These are phyloP conservation scores for Pestalotiopsis sp. DNA, from an alignment of 2,329 filamentous ascomycete genomes.

Conservation along the genomic window DNA sequence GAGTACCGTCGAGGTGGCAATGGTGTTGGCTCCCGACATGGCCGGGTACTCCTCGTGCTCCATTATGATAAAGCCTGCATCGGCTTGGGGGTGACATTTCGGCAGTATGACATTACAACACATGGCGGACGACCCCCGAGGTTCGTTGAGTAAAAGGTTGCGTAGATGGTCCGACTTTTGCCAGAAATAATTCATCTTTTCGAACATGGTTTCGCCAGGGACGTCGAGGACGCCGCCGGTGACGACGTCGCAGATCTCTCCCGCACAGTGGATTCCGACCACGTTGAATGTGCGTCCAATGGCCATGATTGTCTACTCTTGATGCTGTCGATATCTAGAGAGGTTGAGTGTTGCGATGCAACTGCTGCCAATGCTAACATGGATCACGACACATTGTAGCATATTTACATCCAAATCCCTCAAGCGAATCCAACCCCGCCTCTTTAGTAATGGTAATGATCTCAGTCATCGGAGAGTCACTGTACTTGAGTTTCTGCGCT, in stretches of 20 bases:
- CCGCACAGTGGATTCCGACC: conserved; percentile 41
- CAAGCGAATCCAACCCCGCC: neutral
- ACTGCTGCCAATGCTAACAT: too few species aligned
- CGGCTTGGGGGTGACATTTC: conserved; percentile 44
- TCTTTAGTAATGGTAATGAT: neutral
- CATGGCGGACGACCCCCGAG: conserved; percentile 43
- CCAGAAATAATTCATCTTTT: conserved; percentile 47
- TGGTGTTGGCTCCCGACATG: conserved; percentile 47
- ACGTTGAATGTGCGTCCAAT: conserved; percentile 27
- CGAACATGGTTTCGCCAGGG: conserved; percentile 47
- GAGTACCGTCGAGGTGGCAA: conserved; percentile 46
- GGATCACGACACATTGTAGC: neutral
- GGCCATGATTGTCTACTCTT: neutral
- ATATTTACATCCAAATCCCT: neutral
- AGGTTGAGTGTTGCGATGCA: too few species aligned
- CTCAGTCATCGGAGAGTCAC: neutral
- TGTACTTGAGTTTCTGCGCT: neutral
- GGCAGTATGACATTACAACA: conserved; percentile 43
- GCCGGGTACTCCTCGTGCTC: conserved; percentile 45
- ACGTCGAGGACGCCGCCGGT: conserved; percentile 49
- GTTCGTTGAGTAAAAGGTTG: conserved; percentile 47
- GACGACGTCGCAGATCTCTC: conserved; percentile 51
- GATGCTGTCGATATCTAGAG: neutral
- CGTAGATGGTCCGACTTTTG: conserved; percentile 42
- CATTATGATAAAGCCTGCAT: conserved; percentile 50